phyloP scores from a whole-genome alignment of 2,329 filamentous ascomycete species.

The Pestalotiopsis sp. region DNA sequence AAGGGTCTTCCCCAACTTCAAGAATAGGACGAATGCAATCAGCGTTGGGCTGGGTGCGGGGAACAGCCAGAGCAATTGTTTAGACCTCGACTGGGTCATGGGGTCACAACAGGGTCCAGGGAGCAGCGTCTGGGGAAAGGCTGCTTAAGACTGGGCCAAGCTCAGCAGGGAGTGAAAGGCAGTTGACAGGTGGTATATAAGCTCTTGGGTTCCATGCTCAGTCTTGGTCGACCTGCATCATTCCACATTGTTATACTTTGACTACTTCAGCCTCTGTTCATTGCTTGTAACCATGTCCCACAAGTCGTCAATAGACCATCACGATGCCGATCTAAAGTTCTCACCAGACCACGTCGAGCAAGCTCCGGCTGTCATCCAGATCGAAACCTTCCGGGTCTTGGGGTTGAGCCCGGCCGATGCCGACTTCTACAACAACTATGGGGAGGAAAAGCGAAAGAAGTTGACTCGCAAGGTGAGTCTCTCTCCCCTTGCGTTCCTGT shows the following conservation, averaged over 20 bases:
- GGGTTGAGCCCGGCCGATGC: conserved; percentile 28
- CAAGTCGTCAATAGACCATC: conserved; percentile 3
- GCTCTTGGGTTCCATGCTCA: not conserved
- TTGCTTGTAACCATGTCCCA: not conserved
- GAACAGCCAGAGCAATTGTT: not conserved
- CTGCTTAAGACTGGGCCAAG: not conserved
- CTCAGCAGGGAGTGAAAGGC: not conserved
- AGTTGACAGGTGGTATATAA: not conserved
- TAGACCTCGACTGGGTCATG: not conserved
- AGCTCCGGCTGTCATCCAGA: conserved; percentile 18
- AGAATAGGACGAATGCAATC: not conserved
- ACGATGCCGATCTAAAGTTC: conserved; percentile 18
- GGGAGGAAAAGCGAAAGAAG: conserved; percentile 22
- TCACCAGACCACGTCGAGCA: conserved; percentile 18
- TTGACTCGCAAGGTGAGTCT: conserved; percentile 25
- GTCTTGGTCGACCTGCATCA: not conserved
- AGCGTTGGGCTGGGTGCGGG: not conserved
- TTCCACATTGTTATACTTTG: not conserved
- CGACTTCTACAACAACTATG: conserved; percentile 26
- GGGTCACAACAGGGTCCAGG: not conserved
- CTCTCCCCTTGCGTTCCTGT: not conserved
- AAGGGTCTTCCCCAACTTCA: not conserved
- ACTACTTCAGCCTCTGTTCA: not conserved
- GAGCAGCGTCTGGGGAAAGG: not conserved
- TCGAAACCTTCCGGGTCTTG: conserved; percentile 30